Evolutionary conservation across 345 rosid genomes (phyloP).

Genomic region (Eucalyptus cloeziana): DNA sequence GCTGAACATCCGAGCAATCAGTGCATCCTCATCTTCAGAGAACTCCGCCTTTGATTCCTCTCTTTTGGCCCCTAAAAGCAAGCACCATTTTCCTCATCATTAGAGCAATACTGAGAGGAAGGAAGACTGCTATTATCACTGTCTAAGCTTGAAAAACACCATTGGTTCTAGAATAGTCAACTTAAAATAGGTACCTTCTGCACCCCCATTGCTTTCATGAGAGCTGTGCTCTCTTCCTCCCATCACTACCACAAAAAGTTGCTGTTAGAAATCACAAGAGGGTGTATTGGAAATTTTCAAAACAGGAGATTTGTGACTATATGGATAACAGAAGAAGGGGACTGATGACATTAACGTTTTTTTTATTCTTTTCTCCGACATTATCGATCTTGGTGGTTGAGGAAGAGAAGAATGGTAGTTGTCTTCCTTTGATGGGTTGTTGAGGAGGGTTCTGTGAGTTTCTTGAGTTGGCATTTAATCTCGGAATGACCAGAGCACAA

Average conservation of each 20-base stretch:
- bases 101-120: not conserved
- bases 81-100: not conserved
- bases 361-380: not conserved
- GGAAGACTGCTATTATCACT: not conserved
- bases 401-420: conserved; percentile 13
- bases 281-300: not conserved
- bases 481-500: not conserved
- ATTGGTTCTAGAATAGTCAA: not conserved
- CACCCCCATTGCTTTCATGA: not conserved
- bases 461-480: conserved; percentile 5
- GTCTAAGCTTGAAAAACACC: not conserved
- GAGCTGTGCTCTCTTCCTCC: not conserved
- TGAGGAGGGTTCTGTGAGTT: not conserved
- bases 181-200: not conserved
- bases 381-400: not conserved
- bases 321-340: not conserved
- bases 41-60: conserved; percentile 7
- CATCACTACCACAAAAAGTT: not conserved
- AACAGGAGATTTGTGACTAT: not conserved
- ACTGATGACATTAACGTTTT: not conserved
- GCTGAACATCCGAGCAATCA: conserved; percentile 28
- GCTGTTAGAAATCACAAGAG: not conserved
- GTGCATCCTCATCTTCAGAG: conserved; percentile 39
- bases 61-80: not conserved
- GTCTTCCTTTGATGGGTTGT: not conserved